Percentiles rank a stretch among this genome's conserved stretches.
These are phyloP conservation scores for Smallanthus sonchifolius DNA, from an alignment of 129 eudicot genomes.

Conservation along the genomic window DNA sequence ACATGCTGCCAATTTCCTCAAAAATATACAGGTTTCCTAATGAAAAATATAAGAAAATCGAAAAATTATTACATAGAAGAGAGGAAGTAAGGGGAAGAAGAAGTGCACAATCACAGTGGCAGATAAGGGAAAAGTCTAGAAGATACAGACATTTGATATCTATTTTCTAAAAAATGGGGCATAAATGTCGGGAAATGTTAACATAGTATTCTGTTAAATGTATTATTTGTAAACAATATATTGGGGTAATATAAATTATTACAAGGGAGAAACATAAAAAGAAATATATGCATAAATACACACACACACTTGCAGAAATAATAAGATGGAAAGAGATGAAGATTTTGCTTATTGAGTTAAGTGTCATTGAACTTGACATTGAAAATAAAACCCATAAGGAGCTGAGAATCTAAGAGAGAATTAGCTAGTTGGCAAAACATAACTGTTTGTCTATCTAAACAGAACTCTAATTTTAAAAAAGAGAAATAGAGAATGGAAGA, in stretches of 20 bases:
- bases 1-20: background rate
- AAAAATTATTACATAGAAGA: background rate
- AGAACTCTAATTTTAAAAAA: background rate
- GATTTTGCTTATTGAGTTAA: background rate
- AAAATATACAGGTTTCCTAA: background rate
- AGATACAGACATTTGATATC: background rate
- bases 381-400: background rate
- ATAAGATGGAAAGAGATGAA: background rate
- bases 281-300: background rate
- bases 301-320: background rate
- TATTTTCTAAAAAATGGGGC: background rate
- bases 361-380: background rate
- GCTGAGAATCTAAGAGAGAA: background rate
- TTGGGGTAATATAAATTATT: background rate
- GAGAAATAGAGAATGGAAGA: background rate
- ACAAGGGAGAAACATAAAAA: background rate
- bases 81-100: background rate
- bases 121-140: background rate
- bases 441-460: background rate
- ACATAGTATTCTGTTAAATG: background rate
- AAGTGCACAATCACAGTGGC: background rate
- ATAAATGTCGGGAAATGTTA: background rate
- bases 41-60: background rate
- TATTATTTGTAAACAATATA: background rate
- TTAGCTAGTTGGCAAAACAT: background rate